A percentile compares a stretch with the other conserved stretches of the same genome.
These are phyloP conservation scores for Chlamydomonas reinhardtii DNA, from an alignment of 163 green algal genomes.

Conservation along the genomic window DNA sequence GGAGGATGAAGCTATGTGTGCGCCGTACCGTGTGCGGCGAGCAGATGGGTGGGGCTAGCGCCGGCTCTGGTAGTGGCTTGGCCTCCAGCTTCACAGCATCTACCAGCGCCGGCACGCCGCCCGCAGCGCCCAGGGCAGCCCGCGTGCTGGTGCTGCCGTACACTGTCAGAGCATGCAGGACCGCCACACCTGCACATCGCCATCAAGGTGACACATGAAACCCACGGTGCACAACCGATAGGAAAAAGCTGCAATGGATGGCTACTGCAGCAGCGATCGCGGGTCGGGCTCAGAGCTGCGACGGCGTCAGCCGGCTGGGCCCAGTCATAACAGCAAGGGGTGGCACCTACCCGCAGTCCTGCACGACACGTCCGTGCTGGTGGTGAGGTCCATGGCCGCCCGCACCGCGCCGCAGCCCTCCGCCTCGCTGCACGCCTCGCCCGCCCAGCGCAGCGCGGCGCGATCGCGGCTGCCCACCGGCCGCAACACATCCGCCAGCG, in stretches of 20 bases:
- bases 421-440: constrained; percentile 15
- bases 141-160: constrained; percentile 1
- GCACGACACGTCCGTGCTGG: neutral
- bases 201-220: no score
- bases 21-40: neutral
- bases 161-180: neutral
- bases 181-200: constrained; percentile 11
- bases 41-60: neutral
- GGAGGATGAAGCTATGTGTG: no score
- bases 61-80: neutral
- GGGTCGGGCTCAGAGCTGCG: no score
- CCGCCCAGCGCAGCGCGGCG: neutral
- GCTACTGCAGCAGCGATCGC: no score
- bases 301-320: no score
- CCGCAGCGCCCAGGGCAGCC: neutral
- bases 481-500: constrained; percentile 1
- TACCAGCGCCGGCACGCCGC: constrained; percentile 27
- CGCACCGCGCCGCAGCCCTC: neutral
- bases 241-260: no score
- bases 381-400: neutral
- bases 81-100: constrained; percentile 23
- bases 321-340: no score
- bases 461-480: constrained; percentile 22
- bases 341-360: neutral
- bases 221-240: no score